Evolutionary conservation across 768 basidiomycete genomes (phyloP), one percentile per base, ranked within the genome.

Genomic region (Guyanaporus albipodus): DNA sequence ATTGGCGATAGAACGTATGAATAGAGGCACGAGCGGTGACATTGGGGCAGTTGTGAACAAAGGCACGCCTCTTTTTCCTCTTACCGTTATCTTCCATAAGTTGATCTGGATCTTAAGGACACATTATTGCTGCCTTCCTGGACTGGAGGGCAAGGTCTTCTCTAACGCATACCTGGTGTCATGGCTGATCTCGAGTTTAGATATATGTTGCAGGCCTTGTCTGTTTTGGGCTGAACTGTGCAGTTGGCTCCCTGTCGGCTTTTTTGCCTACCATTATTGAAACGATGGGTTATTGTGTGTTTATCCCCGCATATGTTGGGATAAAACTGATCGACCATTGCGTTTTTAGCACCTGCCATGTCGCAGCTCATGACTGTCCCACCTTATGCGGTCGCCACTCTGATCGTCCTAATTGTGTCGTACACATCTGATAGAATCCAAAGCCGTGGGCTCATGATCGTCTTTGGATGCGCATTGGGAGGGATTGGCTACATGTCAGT

Each of bases 241-340:
- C 78, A 14, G 65, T 77, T 0, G 71, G 74, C 17, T 77, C 78
- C 5, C 66, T 74, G 8, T 72, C 73, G 2, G 75, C 78, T 2
- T 80, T 80, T 62, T 61, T 80, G 18, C 78, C 78, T 2, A 79
- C 77, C 0, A 78, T 80, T 53, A 76, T 80, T 27, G 69, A 65
- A 48, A 77, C 74, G 0, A 74, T 77, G 59, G 75, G 73, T 6
- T 67, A 67, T 56, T 70, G 75, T 77, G 53, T 23, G 72, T 54
- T 35, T 34, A 2, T 31, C n/a, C 11, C 18, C 0, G 5, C 6
- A 10, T n/a, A 11, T 14, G 21, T n/a, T 1, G 4, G 11, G 3
- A 15, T 19, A 24, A 5, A 11, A 18, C 29, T 44, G 29, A 53
- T 18, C 10, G 7, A n/a, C 24, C 26, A 61, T 7, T 8, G 24